Base-by-base conservation (phyloP, 768 basidiomycete species). In the Phanerochaete carnosa region DNA sequence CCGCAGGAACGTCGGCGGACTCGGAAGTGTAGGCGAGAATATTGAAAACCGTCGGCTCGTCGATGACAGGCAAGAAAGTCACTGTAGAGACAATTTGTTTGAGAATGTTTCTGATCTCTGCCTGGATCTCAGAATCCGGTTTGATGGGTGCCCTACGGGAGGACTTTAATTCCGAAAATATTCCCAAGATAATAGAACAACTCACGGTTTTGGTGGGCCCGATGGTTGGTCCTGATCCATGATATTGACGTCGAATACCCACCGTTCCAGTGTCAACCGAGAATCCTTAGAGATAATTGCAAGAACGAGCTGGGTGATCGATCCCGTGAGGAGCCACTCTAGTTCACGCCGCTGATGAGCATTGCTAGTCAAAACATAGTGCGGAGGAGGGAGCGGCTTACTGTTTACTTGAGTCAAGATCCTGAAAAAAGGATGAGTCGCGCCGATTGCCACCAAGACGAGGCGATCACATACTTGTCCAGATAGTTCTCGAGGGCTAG, bases 1-100 rank as follows among this genome's bases (percentile, higher is more conserved):
- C 87, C 8, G 84, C 91, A 30, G 96, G 96, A 9, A 97, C 87
- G 64, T 95, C 92, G 8, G 92, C 92, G 35, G 94, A 94, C 55
- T 92, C 90, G 3, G 87, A 88, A 2, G 96, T 97, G 75, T 98
- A 98, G 11, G 93, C 95, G 45, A 99, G 83, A 62, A 99, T 95
- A 69, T 97, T 98, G 86, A 99, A 99, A 32, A 98, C 94, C 15
- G 90, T 94, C 13, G 92, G 88, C 74, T 98, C 94, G 65, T 96
- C 90, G 57, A 99, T 89, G 64, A 95, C 90, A 0, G 97, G 97
- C 61, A 99, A 80, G 75, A 97, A 98, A 11, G 97, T 97, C 62
- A 96, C 94, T 73, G 92, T 94, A 45, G 92, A 92, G 43, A 97
- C 94, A 69, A 99, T 98, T 73, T 99, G 97, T 76, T 98, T 97